Evolutionary conservation across 306 rosid species (phyloP), one percentile per base, ranked within the genome.

Genomic region (Psophocarpus tetragonolobus): DNA sequence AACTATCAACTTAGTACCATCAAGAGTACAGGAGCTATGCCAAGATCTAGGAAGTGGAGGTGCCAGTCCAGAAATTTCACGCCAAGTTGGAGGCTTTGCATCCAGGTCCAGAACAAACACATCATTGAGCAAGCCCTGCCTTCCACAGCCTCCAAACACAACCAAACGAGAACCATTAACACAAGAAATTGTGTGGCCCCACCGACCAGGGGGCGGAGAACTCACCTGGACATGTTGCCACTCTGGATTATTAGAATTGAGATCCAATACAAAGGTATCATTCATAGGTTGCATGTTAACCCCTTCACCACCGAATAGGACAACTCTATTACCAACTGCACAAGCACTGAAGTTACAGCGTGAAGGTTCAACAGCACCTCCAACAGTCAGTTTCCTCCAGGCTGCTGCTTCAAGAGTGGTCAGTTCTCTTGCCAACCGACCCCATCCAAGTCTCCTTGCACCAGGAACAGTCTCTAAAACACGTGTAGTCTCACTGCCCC

Each of bases 221-320:
- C 97, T 92, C 80, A 96, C 99, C 69, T 92, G 97, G 68, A 96
- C 97, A 54, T 91, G 97, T 77, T 92, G 94, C 99, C 99, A 96
- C 82, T 92, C 99, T 0, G 99, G 99, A 71, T 88, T 92, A 78
- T 87, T 90, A 51, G 97, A 81, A 84, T 90, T 92, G 74, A 96
- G 88, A 83, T 96, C 99, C 80, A 96, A 83, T 68, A 96, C 94
- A 24, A 96, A 96, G 39, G 99, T 96, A 81, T 96, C 99, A 68
- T 96, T 96, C 99, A 96, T 96, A 3, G 99, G 99, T 80, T 96
- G 97, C 99, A 96, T 96, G 85, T 96, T 91, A 65, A 96, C 98
- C 62, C 99, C 98, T 85, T 96, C 99, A 60, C 99, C 99, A 32
- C 99, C 99, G 76, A 96, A 96, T 77, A 96, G 92, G 60, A 96